Evolutionary conservation across 495 filamentous ascomycete genomes (phyloP).

Genomic region (Annulohypoxylon nitens): DNA sequence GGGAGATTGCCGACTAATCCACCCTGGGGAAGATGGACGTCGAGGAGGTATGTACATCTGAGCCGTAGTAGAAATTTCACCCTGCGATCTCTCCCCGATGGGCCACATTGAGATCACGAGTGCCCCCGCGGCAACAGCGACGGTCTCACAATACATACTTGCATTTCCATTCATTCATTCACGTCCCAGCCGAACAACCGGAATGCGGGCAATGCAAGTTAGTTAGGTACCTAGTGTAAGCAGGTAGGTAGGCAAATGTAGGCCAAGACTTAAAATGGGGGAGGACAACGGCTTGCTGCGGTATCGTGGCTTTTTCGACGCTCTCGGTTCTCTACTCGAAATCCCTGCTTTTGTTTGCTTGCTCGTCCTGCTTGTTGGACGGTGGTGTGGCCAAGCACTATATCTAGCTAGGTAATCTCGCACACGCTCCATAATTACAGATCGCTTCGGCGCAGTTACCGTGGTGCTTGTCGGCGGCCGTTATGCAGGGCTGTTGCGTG

Average conservation of each 20-base stretch:
- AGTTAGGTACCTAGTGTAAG: too few species aligned
- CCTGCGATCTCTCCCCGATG: slow-evolving; percentile 18
- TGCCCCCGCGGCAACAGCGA: slow-evolving; percentile 3
- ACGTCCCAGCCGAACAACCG: slow-evolving; percentile 6
- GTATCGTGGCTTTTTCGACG: slow-evolving; percentile 33
- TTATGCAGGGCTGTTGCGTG: slow-evolving; percentile 32
- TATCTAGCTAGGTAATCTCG: slow-evolving; percentile 22
- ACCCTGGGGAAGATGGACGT: slow-evolving; percentile 9
- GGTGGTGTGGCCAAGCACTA: slow-evolving; percentile 5
- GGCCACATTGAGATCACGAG: slow-evolving; percentile 6
- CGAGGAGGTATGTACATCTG: not conserved
- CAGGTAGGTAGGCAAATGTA: not conserved
- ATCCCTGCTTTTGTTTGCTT: slow-evolving; percentile 21
- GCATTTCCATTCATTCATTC: not conserved
- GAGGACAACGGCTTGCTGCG: slow-evolving; percentile 40
- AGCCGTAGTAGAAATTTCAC: slow-evolving; percentile 5
- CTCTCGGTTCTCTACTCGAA: slow-evolving; percentile 26
- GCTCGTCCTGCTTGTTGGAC: slow-evolving; percentile 12
- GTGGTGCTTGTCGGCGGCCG: slow-evolving; percentile 31
- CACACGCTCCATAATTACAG: slow-evolving; percentile 4
- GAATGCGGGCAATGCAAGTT: not conserved
- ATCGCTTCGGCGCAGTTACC: slow-evolving; percentile 19
- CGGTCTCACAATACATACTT: slow-evolving; percentile 13
- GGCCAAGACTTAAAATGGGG: slow-evolving; percentile 30
- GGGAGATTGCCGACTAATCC: slow-evolving; percentile 27